Evolutionary conservation across 805 yeast genomes (phyloP), one percentile per base, ranked within the genome.

Genomic region (Cyberlindnera sargentensis): DNA sequence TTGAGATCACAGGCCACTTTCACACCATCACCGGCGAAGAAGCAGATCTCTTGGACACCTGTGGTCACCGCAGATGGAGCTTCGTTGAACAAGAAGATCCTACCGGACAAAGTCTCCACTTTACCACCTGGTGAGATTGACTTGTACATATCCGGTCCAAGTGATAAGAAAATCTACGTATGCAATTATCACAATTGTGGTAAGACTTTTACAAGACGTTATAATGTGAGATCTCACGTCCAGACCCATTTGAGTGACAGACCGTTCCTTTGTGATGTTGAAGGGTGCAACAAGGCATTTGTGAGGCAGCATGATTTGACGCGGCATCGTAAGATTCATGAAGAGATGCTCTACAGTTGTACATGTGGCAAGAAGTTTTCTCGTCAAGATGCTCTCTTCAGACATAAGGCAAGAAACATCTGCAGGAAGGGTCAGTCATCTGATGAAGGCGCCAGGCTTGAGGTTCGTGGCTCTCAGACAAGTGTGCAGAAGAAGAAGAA

Each of bases 221-320:
- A 95, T 64, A 93, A 93, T 57, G 87, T 88, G 9, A 71, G 98
- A 48, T 87, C 96, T 0, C 99, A 93, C 62, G 90, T 93, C 44
- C 99, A 93, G 61, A 93, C 99, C 1, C 99, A 93, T 69, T 66
- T 93, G 40, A 82, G 91, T 60, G 99, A 95, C 62, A 71, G 97
- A 49, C 99, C 99, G 1, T 91, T 87, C 64, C 68, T 73, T 0
- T 93, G 99, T 66, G 71, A 69, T 34, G 52, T 48, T 36, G 68
- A 69, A 3, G 71, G 71, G 36, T 93, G 99, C 63, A 74, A 77
- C 4, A 86, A 90, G 53, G 76, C 86, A 33, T 93, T 93, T 67
- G 99, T 93, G 25, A 75, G 99, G 49, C 96, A 91, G 49, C 99
- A 93, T 60, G 99, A 93, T 64, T 70, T 93, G 53, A 77, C 87